Evolutionary conservation across 2,329 filamentous ascomycete genomes (phyloP), one percentile per base, ranked within the genome.

Genomic region (Nemania sp.): DNA sequence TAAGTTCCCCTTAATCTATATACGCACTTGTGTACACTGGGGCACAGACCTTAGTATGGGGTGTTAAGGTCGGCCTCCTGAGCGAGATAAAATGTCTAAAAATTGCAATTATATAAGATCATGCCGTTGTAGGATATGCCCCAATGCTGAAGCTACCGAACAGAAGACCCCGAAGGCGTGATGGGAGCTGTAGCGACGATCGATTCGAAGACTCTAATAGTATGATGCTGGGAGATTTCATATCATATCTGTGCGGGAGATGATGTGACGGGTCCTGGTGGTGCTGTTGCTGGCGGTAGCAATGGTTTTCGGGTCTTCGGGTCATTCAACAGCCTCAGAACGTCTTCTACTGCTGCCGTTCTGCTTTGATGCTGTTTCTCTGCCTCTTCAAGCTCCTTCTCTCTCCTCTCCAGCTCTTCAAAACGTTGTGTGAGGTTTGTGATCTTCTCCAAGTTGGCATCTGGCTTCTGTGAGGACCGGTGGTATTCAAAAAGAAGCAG

Each of bases 401-500:
- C 80, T 54, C 72, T 73, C 64, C 65, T 70, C 61, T 74, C 74
- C 31, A 84, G 70, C 55, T 80, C 77, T 22, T 81, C 78, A 11
- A 83, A 65, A 52, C 74, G 72, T 42, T 68, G 64, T 30, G 75
- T 71, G 22, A 86, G 72, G 52, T 78, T 78, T 22, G 77, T 74
- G 49, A 84, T 77, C 57, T 71, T 77, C 64, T 82, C 77, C 37
- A 75, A 71, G 62, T 82, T 84, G 49, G 72, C 60, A 61, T 87
- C 84, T 7, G 84, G 83, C 68, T 86, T 87, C 61, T 77, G 73
- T n/a, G 77, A 75, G 6, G 80, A 73, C 61, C 77, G 80, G 68
- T 81, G 80, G 59, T 81, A 85, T 70, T 87, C 84, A 67, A 82
- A 87, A 30, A 86, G 70, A 51, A 87, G 78, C 44, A 87, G 67